These are phyloP conservation scores for Peronospora belbahrii DNA, from an alignment of 352 stramenopile genomes.

Conservation along the genomic window DNA sequence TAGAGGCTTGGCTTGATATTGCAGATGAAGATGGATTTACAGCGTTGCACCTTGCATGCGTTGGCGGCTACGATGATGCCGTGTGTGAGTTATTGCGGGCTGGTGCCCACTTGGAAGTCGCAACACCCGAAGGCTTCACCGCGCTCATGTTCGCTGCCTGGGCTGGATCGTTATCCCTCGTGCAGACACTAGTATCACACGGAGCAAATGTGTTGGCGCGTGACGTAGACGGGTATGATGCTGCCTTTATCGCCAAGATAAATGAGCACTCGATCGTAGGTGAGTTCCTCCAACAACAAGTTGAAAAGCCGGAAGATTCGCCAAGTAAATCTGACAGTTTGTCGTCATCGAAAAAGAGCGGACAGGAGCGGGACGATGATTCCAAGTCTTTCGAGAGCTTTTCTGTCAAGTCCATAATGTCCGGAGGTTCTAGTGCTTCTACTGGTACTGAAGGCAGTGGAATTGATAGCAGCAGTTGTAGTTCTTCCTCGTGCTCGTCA, in stretches of 20 bases:
- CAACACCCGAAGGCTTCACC: constrained; percentile 49
- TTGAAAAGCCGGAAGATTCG: constrained; percentile 14
- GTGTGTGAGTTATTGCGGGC: constrained; percentile 34
- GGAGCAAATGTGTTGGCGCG: constrained; percentile 29
- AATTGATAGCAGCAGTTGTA: constrained; percentile 13
- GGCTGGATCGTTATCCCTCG: constrained; percentile 33
- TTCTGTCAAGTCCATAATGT: constrained; percentile 16
- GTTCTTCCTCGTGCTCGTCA: constrained; percentile 25
- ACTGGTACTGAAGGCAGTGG: constrained; percentile 14
- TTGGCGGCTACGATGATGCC: constrained; percentile 39
- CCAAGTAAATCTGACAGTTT: constrained; percentile 11
- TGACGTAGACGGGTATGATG: constrained; percentile 46
- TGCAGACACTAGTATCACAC: constrained; percentile 27
- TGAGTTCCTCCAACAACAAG: constrained; percentile 32
- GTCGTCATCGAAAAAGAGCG: constrained; percentile 21
- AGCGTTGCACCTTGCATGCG: constrained; percentile 49
- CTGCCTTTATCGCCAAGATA: constrained; percentile 41
- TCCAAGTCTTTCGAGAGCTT: constrained; percentile 16
- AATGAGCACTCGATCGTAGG: constrained; percentile 38
- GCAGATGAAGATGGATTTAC: constrained; percentile 52
- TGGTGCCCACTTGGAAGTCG: constrained; percentile 34
- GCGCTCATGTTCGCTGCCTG: constrained; percentile 50
- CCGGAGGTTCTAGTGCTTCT: constrained; percentile 21
- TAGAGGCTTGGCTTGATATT: constrained; percentile 22
- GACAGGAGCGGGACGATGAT: constrained; percentile 9